Evolutionary conservation across 2,329 filamentous ascomycete genomes (phyloP), one percentile per base, ranked within the genome.

Genomic region (Gnomoniopsis sp.): DNA sequence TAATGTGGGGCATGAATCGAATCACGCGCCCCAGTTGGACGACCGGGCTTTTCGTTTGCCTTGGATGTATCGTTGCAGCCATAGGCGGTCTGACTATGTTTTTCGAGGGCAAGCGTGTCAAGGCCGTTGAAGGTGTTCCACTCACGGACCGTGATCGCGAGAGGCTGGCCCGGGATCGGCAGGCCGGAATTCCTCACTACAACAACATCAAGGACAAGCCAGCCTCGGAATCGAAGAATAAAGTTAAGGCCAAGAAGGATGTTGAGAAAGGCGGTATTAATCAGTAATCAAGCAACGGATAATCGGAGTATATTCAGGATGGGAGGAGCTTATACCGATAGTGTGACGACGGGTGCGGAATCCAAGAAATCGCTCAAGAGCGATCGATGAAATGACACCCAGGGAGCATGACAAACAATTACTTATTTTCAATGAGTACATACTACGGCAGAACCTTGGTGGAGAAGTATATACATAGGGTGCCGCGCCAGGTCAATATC

Each of bases 1-100:
- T 91, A 74, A 96, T 96, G 91, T 96, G 90, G 89, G 86, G 84
- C 2, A 78, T 89, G 72, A 89, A 90, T 68, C 78, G 89, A 22
- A 87, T 86, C 67, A 75, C 88, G 22, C 79, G 91, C n/a, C 90
- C 91, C 0, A 82, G 83, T 22, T 96, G 90, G 90, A 83, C 86
- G 12, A 93, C 90, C 0, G 91, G 90, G 1, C 73, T 92, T 0
- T 91, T 95, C 68, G 88, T 96, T 19, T 88, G 83, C 2, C 69
- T 93, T 6, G 91, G 86, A 2, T 92, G 87, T 67, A 78, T 87
- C 21, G 85, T 88, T 6, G 88, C 88, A 8, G 88, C 81, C 17
- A 69, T 83, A 22, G 90, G 85, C 17, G 91, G 91, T 2, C 73
- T 88, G 36, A 81, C 90, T 69, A 86, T 87, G 72, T 90, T 87